Evolutionary conservation across 2,329 filamentous ascomycete species (phyloP).

Genomic region (Fusarium domesticum): DNA sequence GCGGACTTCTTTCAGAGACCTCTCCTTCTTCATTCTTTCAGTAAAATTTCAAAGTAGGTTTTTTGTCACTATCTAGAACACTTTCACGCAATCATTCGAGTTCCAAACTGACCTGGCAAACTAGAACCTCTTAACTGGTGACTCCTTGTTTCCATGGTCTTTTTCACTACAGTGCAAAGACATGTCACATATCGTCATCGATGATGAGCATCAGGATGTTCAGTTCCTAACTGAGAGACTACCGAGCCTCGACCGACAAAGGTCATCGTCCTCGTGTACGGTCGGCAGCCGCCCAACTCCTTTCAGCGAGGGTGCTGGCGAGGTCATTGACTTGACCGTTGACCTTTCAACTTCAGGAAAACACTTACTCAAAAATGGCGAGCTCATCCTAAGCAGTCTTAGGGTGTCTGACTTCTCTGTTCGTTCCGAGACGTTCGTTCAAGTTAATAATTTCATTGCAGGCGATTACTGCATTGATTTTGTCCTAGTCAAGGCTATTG

Average conservation of each 20-base stretch:
- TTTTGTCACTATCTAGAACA: background rate
- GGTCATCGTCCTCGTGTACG: slow-evolving; percentile 25
- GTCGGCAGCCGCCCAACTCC: slow-evolving; percentile 10
- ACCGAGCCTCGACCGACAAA: background rate
- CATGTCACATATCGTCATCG: slow-evolving; percentile 10
- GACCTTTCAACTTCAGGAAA: slow-evolving; percentile 16
- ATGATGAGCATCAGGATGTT: slow-evolving; percentile 11
- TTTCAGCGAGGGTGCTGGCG: slow-evolving; percentile 4
- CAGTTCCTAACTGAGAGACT: slow-evolving; percentile 17
- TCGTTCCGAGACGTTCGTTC: slow-evolving; percentile 28
- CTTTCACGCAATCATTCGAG: background rate
- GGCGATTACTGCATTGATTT: slow-evolving; percentile 32
- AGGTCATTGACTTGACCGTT: slow-evolving; percentile 37
- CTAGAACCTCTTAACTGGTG: slow-evolving; percentile 2
- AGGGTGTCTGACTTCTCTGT: slow-evolving; percentile 10
- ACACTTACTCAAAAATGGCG: slow-evolving; percentile 18
- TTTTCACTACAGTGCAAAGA: background rate
- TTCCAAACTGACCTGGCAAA: slow-evolving; percentile 2
- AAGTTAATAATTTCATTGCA: slow-evolving; percentile 24
- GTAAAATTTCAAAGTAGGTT: too few species aligned
- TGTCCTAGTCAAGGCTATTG: slow-evolving; percentile 44
- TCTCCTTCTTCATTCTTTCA: too few species aligned
- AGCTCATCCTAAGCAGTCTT: slow-evolving; percentile 22
- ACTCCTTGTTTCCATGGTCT: slow-evolving; percentile 1
- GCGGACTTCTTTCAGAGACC: background rate